Evolutionary conservation across 768 basidiomycete genomes (phyloP), one percentile per base, ranked within the genome.

Genomic region (Suillus occidentalis): DNA sequence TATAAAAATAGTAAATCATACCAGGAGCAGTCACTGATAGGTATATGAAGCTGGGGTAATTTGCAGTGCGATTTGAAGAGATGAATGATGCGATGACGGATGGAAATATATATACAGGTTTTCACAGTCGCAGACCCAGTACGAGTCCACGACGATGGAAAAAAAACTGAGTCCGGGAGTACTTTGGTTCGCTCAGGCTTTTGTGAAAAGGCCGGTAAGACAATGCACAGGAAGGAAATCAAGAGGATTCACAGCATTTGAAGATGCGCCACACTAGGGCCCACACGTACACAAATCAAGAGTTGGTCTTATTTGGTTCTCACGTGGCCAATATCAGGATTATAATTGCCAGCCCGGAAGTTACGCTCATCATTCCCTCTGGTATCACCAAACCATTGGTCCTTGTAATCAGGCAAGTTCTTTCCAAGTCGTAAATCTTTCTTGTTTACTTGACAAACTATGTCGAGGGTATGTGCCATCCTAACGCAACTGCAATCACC

Each of bases 401-500:
- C 28, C n/a, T 55, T 55, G 25, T 56, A 13, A 52, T 61, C n/a
- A 42, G 8, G 36, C 34, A 45, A 28, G 61, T 34, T 39, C 42
- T 59, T 31, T 52, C 5, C 60, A 63, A 28, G 25, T 25, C 42
- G 8, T 28, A 31, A 16, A 25, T 63, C 60, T 49, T 49, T 59
- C 42, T 45, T 63, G 43, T 60, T 18, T 40, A 39, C 60, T 62
- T 61, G 63, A 71, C 31, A 59, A 22, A 63, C 59, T 61, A 76
- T 76, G 75, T 76, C 75, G 53, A 77, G 75, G 70, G 75, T 76
- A 65, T 20, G 71, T 37, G n/a, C 12, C 3, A 16, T 20, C 6
- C 34, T 6, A 22, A 28, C 53, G 7, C 31, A 34, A 20, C 4
- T 34, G 25, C 40, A 0, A 7, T 28, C 1, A 16, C 22, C 13